phyloP scores from a whole-genome alignment of 306 rosid genomes.

The Myrica gale region DNA sequence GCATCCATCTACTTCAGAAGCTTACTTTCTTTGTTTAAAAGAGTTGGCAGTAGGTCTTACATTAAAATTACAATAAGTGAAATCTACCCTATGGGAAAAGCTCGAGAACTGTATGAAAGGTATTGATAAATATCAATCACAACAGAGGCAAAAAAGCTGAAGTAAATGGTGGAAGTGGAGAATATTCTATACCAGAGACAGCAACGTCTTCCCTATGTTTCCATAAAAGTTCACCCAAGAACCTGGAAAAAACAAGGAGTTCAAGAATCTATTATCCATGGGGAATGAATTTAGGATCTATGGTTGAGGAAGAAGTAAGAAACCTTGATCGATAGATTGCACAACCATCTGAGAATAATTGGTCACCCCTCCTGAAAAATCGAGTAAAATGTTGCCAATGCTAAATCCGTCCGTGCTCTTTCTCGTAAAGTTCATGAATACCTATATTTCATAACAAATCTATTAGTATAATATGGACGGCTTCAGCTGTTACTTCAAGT shows the following conservation, averaged over 20 bases:
- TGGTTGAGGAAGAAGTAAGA: constrained; percentile 18
- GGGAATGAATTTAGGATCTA: constrained; percentile 2
- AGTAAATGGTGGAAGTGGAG: neutral
- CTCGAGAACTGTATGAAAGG: neutral
- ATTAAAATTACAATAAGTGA: neutral
- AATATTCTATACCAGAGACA: constrained; percentile 61
- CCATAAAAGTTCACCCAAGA: constrained; percentile 91
- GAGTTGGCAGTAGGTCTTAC: neutral
- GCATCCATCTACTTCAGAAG: neutral
- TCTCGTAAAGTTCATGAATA: constrained; percentile 67
- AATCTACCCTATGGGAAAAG: neutral
- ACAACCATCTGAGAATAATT: constrained; percentile 74
- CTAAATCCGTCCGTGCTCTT: constrained; percentile 91
- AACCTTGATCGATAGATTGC: constrained; percentile 93
- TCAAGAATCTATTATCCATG: constrained; percentile 18
- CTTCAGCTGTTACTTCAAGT: neutral
- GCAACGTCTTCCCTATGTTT: constrained; percentile 72
- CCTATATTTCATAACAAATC: constrained; percentile 38
- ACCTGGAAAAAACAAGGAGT: constrained; percentile 44
- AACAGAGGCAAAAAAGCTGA: neutral
- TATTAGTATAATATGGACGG: constrained; percentile 3
- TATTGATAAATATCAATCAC: neutral
- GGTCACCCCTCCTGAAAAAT: constrained; percentile 69
- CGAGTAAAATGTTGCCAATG: constrained; percentile 72
- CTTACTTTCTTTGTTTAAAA: neutral